Base-by-base conservation (phyloP, 345 rosid genomes). In the Angophora floribunda region DNA sequence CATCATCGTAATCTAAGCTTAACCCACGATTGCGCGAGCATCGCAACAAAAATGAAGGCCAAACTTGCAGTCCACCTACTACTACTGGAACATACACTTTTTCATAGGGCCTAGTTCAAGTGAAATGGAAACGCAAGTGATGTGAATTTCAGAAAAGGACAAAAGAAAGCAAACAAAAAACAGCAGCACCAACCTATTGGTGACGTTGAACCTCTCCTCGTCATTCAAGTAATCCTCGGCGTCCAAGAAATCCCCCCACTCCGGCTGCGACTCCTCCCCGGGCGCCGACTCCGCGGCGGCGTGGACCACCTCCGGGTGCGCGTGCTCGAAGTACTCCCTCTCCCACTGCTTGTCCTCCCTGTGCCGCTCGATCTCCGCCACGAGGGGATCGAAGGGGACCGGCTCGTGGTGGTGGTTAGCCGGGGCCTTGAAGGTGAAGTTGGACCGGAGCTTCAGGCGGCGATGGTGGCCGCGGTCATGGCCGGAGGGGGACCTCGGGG, bases 211-310 rank as follows among this genome's bases (percentile, higher is more conserved):
- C 90, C 92, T 97, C 61, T 97, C 94, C 89, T 96, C 96, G 61
- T 97, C 94, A 51, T 98, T 98, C 92, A 98, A 92, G 89, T 94
- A 97, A 91, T 98, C 99, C 92, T 98, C 99, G 11, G 98, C 99
- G 87, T 98, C 94, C 93, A 95, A 92, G 92, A 96, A 97, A 87
- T 96, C 98, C 86, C 94, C 99, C 99, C 98, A 95, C 94, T 97
- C 99, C 55, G 99, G 99, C 90, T 97, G 99, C 3, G 95, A 85
- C 88, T 89, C 90, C 78, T 89, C 88, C 50, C 88, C 90, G 30
- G 90, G 90, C n/a, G 90, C 88, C 21, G 85, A 32, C 70, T 89
- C 88, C 49, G 45, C 80, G 28, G 65, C 75, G 50, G 32, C 32
- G 67, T 15, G 67, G 70, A 36, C 21, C 10, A 91, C 85, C 87